phyloP scores from a whole-genome alignment of 1,284 basidiomycete genomes.

The Ceratobasidium sp. region DNA sequence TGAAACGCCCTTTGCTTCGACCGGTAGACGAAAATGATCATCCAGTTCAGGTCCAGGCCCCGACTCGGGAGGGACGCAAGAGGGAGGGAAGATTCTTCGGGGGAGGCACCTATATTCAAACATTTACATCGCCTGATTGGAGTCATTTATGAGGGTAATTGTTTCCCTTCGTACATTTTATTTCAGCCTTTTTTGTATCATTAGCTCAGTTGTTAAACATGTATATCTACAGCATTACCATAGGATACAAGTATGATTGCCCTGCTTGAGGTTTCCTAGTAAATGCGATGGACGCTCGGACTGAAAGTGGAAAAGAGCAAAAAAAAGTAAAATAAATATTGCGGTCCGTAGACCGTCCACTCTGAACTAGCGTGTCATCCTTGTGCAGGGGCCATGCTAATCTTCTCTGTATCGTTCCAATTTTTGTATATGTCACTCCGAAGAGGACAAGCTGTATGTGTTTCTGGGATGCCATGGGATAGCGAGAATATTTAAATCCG shows the following conservation, averaged over 20 bases:
- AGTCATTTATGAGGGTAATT: no score
- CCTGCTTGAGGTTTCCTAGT: neutral
- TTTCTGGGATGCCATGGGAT: neutral
- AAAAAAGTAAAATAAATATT: slow-evolving; percentile 39
- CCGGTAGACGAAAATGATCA: no score
- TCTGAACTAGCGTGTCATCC: slow-evolving; percentile 42
- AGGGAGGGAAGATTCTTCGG: no score
- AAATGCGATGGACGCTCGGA: neutral
- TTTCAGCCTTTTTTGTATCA: slow-evolving; percentile 17
- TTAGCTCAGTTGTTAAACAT: no score
- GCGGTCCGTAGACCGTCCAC: slow-evolving; percentile 42
- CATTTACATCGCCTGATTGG: no score
- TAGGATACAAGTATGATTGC: no score
- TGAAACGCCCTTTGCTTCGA: no score
- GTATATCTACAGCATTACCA: neutral
- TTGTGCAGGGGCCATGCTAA: slow-evolving; percentile 42
- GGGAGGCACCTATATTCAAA: no score
- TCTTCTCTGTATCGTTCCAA: slow-evolving; percentile 42
- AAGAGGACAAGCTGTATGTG: slow-evolving; percentile 24
- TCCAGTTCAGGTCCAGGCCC: no score
- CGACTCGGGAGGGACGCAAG: no score
- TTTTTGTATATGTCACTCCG: slow-evolving; percentile 42
- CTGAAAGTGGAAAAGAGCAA: neutral
- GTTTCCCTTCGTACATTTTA: no score
- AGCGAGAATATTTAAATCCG: slow-evolving; percentile 29